Evolutionary conservation across 164 flowering plant genomes (phyloP), one percentile per base, ranked within the genome.

Genomic region (Cinnamomum micranthum): DNA sequence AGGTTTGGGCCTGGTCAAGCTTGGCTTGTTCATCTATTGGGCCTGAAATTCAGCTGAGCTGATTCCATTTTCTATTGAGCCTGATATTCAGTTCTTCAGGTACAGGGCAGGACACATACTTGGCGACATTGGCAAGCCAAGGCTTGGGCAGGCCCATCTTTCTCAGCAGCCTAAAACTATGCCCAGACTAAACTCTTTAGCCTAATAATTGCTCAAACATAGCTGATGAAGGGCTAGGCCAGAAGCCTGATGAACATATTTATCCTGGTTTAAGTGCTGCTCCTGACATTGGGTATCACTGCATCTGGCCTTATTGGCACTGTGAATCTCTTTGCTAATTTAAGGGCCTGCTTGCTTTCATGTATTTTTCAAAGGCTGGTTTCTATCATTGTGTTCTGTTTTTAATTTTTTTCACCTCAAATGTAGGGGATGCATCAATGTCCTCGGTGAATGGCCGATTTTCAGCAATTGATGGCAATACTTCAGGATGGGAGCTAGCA

Each of bases 401-500:
- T 31, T 31, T 31, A 31, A 31, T 51, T 71, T 23, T 71, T 20
- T 25, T 2, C 9, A 31, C 10, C 22, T 14, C 6, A 13, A 72
- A 25, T 28, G 50, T 35, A 77, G 71, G 71, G 47, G 52, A 25
- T 65, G 74, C 23, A 7, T 64, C 65, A 19, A 31, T 28, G 23
- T 15, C 20, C 11, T 24, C 70, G 2, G 55, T 31, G n/a, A 9
- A 20, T 41, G 59, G 68, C 72, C 72, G 23, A 20, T 67, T 33
- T 27, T 27, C 31, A 14, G 73, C 60, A 9, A 50, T 62, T 25
- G 68, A 35, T 76, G 60, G 60, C n/a, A 55, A 55, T 55, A 20
- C 83, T 72, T 81, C 93, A 25, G 99, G 98, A 65, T 96, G 99
- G 99, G 99, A 96, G 81, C 86, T 96, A 73, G 91, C 99, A 15